A percentile compares a stretch with the other conserved stretches of the same genome.
Conservation (phyloP, 306 rosid genomes). For the Castanea mollissima region DNA sequence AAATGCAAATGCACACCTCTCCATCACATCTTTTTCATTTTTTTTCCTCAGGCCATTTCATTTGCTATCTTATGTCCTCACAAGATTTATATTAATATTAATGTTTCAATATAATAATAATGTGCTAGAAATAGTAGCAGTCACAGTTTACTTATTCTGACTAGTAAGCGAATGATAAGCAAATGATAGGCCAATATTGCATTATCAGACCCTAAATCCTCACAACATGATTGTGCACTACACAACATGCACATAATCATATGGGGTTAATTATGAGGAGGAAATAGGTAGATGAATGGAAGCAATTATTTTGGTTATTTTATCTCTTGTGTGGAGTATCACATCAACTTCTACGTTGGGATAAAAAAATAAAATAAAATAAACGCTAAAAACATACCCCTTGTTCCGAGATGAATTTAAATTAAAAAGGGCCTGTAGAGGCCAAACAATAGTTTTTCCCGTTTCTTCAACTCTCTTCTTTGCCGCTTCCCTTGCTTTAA, state of each 20-base stretch:
- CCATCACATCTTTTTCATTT: not conserved
- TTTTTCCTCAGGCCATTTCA: not conserved
- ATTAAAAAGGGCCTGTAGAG: constrained; percentile 66
- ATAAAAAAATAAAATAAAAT: not conserved
- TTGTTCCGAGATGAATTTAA: constrained; percentile 8
- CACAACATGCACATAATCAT: not conserved
- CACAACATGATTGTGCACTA: not conserved
- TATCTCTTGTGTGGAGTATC: constrained; percentile 10
- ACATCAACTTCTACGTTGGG: constrained; percentile 5
- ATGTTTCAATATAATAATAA: not conserved
- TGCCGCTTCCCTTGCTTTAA: constrained; percentile 95
- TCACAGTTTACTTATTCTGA: not conserved
- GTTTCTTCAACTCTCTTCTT: constrained; percentile 83
- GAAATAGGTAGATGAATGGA: not conserved
- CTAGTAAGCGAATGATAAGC: not conserved
- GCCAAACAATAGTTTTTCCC: constrained; percentile 88
- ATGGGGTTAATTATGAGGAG: not conserved
- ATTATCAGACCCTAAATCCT: not conserved
- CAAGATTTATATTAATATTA: not conserved
- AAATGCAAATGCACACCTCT: not conserved
- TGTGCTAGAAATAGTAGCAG: not conserved
- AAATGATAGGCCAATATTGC: not conserved
- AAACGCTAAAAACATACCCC: constrained; percentile 16
- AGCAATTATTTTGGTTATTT: not conserved
- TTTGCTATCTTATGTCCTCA: not conserved